These are phyloP conservation scores for Podaxis pistillaris DNA, from an alignment of 768 basidiomycete genomes.

Conservation along the genomic window DNA sequence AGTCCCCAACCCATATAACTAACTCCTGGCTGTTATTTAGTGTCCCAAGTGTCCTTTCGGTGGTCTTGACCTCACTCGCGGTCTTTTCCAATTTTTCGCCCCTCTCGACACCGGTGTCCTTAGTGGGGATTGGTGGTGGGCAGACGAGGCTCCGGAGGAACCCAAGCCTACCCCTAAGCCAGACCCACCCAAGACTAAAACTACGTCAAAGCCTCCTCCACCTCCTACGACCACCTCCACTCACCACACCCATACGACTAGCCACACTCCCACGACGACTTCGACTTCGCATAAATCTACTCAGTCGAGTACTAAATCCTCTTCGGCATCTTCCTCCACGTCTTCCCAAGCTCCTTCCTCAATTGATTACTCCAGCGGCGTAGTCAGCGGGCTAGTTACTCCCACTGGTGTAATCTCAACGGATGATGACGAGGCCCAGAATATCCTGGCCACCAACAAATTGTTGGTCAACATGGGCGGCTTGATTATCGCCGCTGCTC, in stretches of 20 bases:
- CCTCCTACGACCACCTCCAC: conserved; percentile 19
- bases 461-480: conserved; percentile 33
- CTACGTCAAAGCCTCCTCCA: conserved; percentile 23
- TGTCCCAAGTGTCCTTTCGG: conserved; percentile 66
- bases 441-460: conserved; percentile 26
- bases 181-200: conserved; percentile 19
- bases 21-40: conserved; percentile 26
- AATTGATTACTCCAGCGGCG: neutral
- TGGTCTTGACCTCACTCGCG: conserved; percentile 67
- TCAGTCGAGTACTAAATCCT: conserved; percentile 7
- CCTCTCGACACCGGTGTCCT: conserved; percentile 48
- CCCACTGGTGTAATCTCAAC: conserved; percentile 22
- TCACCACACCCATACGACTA: neutral
- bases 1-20: neutral
- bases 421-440: conserved; percentile 26
- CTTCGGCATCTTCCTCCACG: conserved; percentile 14
- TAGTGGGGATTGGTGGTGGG: conserved; percentile 60
- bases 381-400: conserved; percentile 1
- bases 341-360: conserved; percentile 9
- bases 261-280: conserved; percentile 12
- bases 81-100: conserved; percentile 66
- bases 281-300: conserved; percentile 5
- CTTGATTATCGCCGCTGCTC: conserved; percentile 26
- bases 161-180: conserved; percentile 12
- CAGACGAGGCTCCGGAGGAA: conserved; percentile 1